These are phyloP conservation scores for Verticillium albo-atrum DNA, from an alignment of 2,329 filamentous ascomycete species.

Conservation along the genomic window DNA sequence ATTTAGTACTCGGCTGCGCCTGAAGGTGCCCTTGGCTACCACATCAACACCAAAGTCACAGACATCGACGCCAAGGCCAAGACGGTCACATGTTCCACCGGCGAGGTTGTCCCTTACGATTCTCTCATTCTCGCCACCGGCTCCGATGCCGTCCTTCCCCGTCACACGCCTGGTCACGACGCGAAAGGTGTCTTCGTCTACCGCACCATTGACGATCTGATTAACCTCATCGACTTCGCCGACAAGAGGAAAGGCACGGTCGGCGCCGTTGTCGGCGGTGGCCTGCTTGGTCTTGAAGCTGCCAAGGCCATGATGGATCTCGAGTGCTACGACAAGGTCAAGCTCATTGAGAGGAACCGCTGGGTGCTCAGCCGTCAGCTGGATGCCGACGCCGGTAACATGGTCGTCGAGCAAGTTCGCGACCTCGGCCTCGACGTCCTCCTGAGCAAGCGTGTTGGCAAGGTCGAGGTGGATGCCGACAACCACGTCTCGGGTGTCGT, in stretches of 20 bases:
- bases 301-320: constrained; percentile 91
- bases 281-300: constrained; percentile 79
- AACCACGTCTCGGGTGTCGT: constrained; percentile 69
- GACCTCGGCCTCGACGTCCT: constrained; percentile 76
- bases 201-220: constrained; percentile 76
- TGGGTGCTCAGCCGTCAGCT: constrained; percentile 83
- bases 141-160: constrained; percentile 73
- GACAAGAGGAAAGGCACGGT: constrained; percentile 60
- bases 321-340: constrained; percentile 67
- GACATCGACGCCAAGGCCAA: constrained; percentile 61
- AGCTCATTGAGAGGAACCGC: constrained; percentile 73
- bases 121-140: constrained; percentile 81
- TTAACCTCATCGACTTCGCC: constrained; percentile 71
- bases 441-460: constrained; percentile 69
- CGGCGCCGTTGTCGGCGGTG: constrained; percentile 78
- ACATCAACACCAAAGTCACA: constrained; percentile 68
- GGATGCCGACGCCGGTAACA: constrained; percentile 71
- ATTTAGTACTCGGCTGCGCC: constrained; percentile 62
- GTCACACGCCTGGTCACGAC: constrained; percentile 69
- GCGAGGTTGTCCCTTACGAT: constrained; percentile 68
- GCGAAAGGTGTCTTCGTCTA: constrained; percentile 86
- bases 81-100: constrained; percentile 65
- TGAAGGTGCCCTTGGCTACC: constrained; percentile 66
- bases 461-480: constrained; percentile 62
- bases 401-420: constrained; percentile 79